These are phyloP conservation scores for Boletus semigastroideus DNA, from an alignment of 1,284 basidiomycete species.

Conservation along the genomic window DNA sequence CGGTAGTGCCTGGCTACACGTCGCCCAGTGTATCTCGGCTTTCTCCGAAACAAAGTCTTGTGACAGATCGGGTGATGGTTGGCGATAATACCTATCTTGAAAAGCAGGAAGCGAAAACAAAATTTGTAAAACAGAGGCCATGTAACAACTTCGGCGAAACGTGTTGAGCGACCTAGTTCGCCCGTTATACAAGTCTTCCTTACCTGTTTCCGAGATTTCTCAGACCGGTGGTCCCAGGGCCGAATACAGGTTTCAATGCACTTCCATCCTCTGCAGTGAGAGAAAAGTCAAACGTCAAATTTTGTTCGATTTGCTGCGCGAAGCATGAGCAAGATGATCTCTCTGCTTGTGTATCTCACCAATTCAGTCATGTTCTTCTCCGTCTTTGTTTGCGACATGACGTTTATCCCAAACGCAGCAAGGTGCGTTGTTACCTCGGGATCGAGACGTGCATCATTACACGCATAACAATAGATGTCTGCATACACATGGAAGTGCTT, in stretches of 20 bases:
- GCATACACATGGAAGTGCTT: not conserved
- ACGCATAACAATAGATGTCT: slow-evolving; percentile 96
- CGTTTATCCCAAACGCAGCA: slow-evolving; percentile 83
- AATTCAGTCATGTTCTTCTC: slow-evolving; percentile 98
- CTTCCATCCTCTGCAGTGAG: slow-evolving; percentile 90
- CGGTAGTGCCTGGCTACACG: slow-evolving; percentile 71
- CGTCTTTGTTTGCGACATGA: slow-evolving; percentile 84
- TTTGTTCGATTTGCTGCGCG: slow-evolving; percentile 91
- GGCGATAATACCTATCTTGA: slow-evolving; percentile 64
- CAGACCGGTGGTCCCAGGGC: slow-evolving; percentile 86
- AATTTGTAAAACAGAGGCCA: slow-evolving; percentile 91
- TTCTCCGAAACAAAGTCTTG: slow-evolving; percentile 32
- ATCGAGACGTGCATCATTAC: slow-evolving; percentile 87
- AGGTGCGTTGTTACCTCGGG: slow-evolving; percentile 79
- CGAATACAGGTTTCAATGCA: slow-evolving; percentile 86
- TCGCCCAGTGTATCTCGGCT: slow-evolving; percentile 57
- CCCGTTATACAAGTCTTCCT: slow-evolving; percentile 7
- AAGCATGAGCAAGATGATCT: not conserved
- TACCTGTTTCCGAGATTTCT: slow-evolving; percentile 93
- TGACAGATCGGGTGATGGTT: slow-evolving; percentile 2
- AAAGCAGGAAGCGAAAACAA: slow-evolving; percentile 84
- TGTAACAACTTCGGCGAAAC: slow-evolving; percentile 75
- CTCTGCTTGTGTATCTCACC: slow-evolving; percentile 41
- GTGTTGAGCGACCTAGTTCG: slow-evolving; percentile 3
- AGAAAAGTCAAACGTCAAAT: slow-evolving; percentile 93